Conservation (phyloP, 495 filamentous ascomycete species). For the Terfezia boudieri region DNA sequence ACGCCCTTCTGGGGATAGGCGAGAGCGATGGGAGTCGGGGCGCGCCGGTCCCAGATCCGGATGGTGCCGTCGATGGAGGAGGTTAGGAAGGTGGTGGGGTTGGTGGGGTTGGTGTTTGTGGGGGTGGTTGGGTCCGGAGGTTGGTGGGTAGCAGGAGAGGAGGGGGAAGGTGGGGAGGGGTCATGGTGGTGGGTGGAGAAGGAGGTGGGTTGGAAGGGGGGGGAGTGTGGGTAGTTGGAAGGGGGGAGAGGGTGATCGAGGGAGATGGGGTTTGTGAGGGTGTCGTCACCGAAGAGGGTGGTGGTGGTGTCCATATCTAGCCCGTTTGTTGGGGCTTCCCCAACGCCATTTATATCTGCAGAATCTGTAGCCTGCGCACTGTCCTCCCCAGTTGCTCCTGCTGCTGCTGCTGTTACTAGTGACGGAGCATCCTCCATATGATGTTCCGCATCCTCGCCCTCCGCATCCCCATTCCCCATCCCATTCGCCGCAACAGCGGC, state of each 20-base stretch:
- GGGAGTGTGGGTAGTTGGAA: background rate
- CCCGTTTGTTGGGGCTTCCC: background rate
- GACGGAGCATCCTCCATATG: no score
- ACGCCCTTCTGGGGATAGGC: slow-evolving; percentile 35
- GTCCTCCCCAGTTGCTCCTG: background rate
- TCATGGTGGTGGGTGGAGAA: background rate
- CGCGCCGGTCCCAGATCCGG: slow-evolving; percentile 74
- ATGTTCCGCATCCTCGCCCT: no score
- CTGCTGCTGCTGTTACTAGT: background rate
- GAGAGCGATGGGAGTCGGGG: slow-evolving; percentile 48
- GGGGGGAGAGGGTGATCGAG: background rate
- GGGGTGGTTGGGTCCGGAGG: slow-evolving; percentile 1
- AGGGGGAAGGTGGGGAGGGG: background rate
- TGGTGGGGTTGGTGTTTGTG: slow-evolving; percentile 22
- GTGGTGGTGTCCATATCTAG: background rate
- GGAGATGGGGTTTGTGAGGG: background rate
- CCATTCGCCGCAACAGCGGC: background rate
- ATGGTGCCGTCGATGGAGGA: slow-evolving; percentile 75
- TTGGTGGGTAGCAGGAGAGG: background rate
- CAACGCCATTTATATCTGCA: background rate
- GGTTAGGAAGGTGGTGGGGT: slow-evolving; percentile 49
- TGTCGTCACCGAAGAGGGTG: background rate
- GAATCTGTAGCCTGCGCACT: background rate
- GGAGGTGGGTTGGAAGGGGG: background rate
- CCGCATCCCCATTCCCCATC: background rate